These are phyloP conservation scores for Blastomyces gilchristii DNA, from an alignment of 2,329 filamentous ascomycete genomes.

Conservation along the genomic window DNA sequence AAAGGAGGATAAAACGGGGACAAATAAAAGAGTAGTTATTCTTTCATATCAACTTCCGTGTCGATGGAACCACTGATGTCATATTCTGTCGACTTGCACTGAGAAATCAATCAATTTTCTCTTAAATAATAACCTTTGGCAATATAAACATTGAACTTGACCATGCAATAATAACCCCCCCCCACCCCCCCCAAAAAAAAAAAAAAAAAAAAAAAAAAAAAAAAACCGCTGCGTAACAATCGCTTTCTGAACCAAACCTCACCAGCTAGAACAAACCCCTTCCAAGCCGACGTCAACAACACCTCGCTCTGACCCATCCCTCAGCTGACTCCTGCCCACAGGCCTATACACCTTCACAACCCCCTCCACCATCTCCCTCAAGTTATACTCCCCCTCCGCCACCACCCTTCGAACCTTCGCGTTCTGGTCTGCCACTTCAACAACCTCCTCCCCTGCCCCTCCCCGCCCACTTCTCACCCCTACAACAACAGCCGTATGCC, in stretches of 20 bases:
- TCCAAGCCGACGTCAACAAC: conserved; percentile 1
- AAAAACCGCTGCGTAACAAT: no score
- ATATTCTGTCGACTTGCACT: no score
- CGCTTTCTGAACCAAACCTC: background rate
- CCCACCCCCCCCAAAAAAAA: no score
- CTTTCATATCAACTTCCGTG: no score
- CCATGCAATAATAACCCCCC: no score
- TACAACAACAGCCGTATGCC: conserved; percentile 3
- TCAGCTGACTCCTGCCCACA: background rate
- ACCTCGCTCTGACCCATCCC: background rate
- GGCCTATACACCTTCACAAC: background rate
- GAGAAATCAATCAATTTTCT: no score
- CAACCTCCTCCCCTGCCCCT: background rate
- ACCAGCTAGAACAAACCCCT: background rate
- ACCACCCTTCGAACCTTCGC: background rate
- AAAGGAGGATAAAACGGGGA: no score
- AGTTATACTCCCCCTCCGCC: background rate
- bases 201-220: no score
- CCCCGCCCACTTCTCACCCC: background rate
- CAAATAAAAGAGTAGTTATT: no score
- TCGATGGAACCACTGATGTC: no score
- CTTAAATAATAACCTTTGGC: no score
- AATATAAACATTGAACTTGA: no score
- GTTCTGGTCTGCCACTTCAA: conserved; percentile 5
- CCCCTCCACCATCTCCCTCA: background rate